Conservation (phyloP, 2,329 filamentous ascomycete species). For the Pestalotiopsis sp. region DNA sequence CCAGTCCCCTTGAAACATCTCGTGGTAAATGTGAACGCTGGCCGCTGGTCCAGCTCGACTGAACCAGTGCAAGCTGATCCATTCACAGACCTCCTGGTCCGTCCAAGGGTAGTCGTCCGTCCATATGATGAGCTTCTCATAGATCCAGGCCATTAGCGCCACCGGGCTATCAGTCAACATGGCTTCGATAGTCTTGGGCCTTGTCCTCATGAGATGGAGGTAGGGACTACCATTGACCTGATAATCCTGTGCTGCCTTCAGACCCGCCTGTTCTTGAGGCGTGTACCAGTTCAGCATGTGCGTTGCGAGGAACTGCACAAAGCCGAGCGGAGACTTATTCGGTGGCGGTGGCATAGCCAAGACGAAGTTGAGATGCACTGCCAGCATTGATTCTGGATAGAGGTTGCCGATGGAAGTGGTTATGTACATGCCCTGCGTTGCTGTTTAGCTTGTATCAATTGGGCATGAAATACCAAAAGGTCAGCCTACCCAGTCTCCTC, state of each 20-base stretch:
- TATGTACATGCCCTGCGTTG: slow-evolving; percentile 15
- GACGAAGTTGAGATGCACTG: slow-evolving; percentile 18
- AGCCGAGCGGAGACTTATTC: slow-evolving; percentile 5
- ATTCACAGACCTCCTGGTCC: slow-evolving; percentile 19
- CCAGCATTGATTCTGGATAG: slow-evolving; percentile 15
- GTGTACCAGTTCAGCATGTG: slow-evolving; percentile 17
- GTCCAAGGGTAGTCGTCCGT: slow-evolving; percentile 24
- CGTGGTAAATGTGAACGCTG: slow-evolving; percentile 19
- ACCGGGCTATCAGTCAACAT: slow-evolving; percentile 31
- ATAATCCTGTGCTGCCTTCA: slow-evolving; percentile 20
- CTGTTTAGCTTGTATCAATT: background rate
- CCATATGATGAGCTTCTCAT: slow-evolving; percentile 33
- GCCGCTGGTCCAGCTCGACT: slow-evolving; percentile 18
- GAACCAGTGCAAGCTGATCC: slow-evolving; percentile 22
- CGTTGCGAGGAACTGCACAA: slow-evolving; percentile 8
- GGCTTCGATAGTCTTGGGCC: slow-evolving; percentile 30
- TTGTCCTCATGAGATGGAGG: background rate
- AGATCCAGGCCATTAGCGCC: slow-evolving; percentile 32
- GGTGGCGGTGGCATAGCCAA: slow-evolving; percentile 10
- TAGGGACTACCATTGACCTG: slow-evolving; percentile 9
- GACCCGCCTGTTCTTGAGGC: slow-evolving; percentile 18
- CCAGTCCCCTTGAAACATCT: slow-evolving; percentile 4
- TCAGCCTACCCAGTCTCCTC: slow-evolving; percentile 15
- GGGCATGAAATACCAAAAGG: background rate
- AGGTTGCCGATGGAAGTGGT: slow-evolving; percentile 10